Evolutionary conservation across 148 eudicot genomes (phyloP), one percentile per base, ranked within the genome.

Genomic region (Spergularia bocconei): DNA sequence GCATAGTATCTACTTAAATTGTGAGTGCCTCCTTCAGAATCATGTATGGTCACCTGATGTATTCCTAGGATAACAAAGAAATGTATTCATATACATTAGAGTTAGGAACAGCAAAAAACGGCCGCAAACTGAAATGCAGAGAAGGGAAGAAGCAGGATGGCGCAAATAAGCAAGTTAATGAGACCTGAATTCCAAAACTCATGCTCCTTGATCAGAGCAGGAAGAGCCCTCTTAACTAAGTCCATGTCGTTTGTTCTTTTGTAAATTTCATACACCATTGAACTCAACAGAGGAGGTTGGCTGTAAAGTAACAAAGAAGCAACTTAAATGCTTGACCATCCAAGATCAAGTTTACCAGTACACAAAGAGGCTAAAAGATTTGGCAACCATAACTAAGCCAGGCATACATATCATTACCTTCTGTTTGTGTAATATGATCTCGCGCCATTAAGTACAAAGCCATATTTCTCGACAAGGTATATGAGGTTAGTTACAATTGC

Each of bases 341-440:
- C 11, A 68, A 52, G 20, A 9, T 11, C 16, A 13, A 54, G 21
- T 12, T 36, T 1, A 25, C 73, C 16, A 20, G n/a, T 17, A 68
- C 15, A 48, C 12, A 41, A 41, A 47, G 5, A 75, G 47, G 53
- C 71, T 23, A 38, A 13, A 7, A 61, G 17, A 60, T 54, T 38
- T 79, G 55, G 73, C 47, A 67, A 47, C 47, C 5, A 69, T 25
- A 13, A n/a, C 13, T 51, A 52, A 69, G 47, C 44, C 29, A 19
- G 20, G 29, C 16, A 53, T 54, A 11, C 20, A 63, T 53, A 67
- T 7, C 16, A 70, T 77, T 84, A 86, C 98, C 97, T 95, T 71
- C 97, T 79, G 67, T 95, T 95, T 33, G 91, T 92, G 87, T 95
- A 92, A 78, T 95, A 95, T 57, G 86, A 86, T 78, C 98, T 89